Conservation (phyloP, 805 yeast genomes). For the Lipomyces japonicus region DNA sequence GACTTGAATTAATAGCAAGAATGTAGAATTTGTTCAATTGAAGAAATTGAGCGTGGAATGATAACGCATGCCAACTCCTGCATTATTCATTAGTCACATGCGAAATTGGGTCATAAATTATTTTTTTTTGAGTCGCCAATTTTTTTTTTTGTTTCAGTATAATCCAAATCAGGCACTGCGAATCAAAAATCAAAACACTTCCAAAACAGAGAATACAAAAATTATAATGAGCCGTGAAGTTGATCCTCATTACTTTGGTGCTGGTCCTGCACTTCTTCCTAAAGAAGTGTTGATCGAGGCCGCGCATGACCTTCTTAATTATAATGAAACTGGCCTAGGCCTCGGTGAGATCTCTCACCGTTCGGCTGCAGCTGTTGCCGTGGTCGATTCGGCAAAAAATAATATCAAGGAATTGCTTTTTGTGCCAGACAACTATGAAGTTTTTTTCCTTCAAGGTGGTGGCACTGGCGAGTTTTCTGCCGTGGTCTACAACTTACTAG, state of each 20-base stretch:
- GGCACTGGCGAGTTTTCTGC: slow-evolving; percentile 96
- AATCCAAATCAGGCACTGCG: too few relatives aligned
- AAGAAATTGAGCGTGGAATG: too few relatives aligned
- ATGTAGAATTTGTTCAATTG: too few relatives aligned
- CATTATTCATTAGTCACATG: too few relatives aligned
- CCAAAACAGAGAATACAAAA: background rate
- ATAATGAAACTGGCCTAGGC: slow-evolving; percentile 70
- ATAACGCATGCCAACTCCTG: too few relatives aligned
- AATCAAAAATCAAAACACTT: too few relatives aligned
- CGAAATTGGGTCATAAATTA: too few relatives aligned
- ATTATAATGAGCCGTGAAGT: background rate
- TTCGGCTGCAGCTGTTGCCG: slow-evolving; percentile 71
- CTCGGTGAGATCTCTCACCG: slow-evolving; percentile 96
- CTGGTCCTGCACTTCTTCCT: slow-evolving; percentile 97
- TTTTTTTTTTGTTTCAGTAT: too few relatives aligned
- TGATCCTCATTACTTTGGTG: slow-evolving; percentile 66
- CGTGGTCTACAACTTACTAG: slow-evolving; percentile 74
- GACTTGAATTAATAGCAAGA: too few relatives aligned
- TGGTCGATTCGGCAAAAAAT: slow-evolving; percentile 72
- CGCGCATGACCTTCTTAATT: slow-evolving; percentile 74
- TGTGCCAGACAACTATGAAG: slow-evolving; percentile 91
- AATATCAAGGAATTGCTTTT: slow-evolving; percentile 60
- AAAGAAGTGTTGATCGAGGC: slow-evolving; percentile 81
- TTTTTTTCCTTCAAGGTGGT: slow-evolving; percentile 95
- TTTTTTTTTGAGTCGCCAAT: too few relatives aligned